Conservation (phyloP, 768 basidiomycete species). For the Ramaria rubella region DNA sequence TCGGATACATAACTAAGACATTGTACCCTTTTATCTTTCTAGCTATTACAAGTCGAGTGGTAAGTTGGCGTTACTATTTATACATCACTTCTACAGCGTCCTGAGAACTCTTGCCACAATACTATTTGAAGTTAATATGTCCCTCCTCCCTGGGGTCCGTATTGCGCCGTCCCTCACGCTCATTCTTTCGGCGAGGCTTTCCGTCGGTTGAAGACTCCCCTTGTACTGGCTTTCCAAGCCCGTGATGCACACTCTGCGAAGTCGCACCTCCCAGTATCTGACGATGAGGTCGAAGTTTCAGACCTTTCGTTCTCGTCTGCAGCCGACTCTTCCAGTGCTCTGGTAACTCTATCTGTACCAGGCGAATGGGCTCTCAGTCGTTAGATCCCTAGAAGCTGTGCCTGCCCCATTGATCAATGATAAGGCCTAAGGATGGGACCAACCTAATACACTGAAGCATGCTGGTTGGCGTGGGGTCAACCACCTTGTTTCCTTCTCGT, state of each 20-base stretch:
- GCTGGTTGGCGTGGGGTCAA: not conserved
- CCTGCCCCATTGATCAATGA: not conserved
- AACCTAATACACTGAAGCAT: not conserved
- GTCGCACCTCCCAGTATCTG: slow-evolving; percentile 30
- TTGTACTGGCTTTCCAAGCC: slow-evolving; percentile 24
- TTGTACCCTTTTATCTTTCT: not conserved
- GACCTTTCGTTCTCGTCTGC: not conserved
- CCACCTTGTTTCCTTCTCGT: not conserved
- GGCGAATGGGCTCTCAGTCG: not conserved
- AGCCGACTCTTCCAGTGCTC: not conserved
- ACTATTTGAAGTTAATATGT: not conserved
- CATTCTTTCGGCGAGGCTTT: slow-evolving; percentile 23
- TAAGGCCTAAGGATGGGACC: not conserved
- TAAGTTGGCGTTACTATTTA: not conserved
- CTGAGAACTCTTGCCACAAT: not conserved
- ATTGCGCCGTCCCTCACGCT: slow-evolving; percentile 1
- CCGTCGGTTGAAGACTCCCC: slow-evolving; percentile 34
- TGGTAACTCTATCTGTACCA: not conserved
- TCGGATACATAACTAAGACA: not conserved
- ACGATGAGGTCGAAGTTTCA: slow-evolving; percentile 9
- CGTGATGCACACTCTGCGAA: slow-evolving; percentile 24
- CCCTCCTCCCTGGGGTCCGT: not conserved
- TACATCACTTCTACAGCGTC: not conserved
- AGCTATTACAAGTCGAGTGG: not conserved
- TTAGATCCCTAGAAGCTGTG: not conserved